Evolutionary conservation across 2,329 filamentous ascomycete genomes (phyloP), one percentile per base, ranked within the genome.

Genomic region (Fusarium gaditjirri): DNA sequence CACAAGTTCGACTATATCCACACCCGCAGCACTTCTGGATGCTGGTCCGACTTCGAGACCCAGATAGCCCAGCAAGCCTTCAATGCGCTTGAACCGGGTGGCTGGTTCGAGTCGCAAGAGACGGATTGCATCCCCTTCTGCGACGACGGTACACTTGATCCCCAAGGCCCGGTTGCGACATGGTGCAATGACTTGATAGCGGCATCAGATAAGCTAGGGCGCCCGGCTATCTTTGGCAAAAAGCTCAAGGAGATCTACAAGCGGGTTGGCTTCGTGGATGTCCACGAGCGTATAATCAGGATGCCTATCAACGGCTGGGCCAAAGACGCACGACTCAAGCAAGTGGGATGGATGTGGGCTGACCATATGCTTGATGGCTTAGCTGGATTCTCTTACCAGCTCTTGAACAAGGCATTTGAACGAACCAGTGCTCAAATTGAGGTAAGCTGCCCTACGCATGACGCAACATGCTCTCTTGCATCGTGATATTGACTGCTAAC

Each of bases 1-100:
- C 85, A 89, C 60, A 82, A 85, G 2, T 85, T 88, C 56, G 86
- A 89, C 71, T 88, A 85, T 68, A 84, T 89, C 43, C 86, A 89
- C 75, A 84, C 84, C 1, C 84, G 86, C 38, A 77, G 83, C 25
- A 85, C 85, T 0, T 70, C 83, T 6, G 86, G 84, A 23, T 86
- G 84, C 71, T 88, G 86, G 83, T 76, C 80, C 12, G 79, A 84
- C 47, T 85, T 85, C 69, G 80, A 84, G 53, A 72, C 71, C 0
- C 81, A 87, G 41, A 79, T 88, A 29, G 86, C 91, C 59, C 76
- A 78, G 43, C 85, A 85, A 59, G 84, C 86, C 8, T 87, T 85
- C 63, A 78, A 79, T 11, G 79, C 83, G 39, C 81, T 88, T 1
- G 77, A 80, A 21, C 86, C 86, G 0, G 87, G 86, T 29, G 87